Percentiles rank a stretch among this genome's conserved stretches.
Evolutionary conservation across 2,329 filamentous ascomycete genomes (phyloP).

Genomic region (Fusarium sp.): DNA sequence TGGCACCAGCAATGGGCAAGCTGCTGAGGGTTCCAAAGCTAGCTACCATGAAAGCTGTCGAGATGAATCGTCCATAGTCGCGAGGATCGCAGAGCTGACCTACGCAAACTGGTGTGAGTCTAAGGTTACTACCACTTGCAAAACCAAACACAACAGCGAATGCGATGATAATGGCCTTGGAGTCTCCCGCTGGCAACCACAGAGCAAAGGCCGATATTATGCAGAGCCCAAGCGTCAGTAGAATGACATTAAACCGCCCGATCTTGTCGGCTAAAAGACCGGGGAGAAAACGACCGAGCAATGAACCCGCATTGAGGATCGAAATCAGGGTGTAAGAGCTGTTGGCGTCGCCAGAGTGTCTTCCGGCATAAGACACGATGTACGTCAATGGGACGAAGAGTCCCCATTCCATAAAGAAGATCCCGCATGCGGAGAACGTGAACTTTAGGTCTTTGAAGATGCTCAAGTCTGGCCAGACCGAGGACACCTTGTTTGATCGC

Average conservation of each 20-base stretch:
- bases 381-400: slow-evolving; percentile 80
- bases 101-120: slow-evolving; percentile 80
- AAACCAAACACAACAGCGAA: slow-evolving; percentile 82
- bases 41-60: slow-evolving; percentile 80
- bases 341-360: slow-evolving; percentile 35
- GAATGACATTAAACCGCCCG: slow-evolving; percentile 84
- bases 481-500: slow-evolving; percentile 48
- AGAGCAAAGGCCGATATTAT: slow-evolving; percentile 68
- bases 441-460: slow-evolving; percentile 70
- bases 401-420: slow-evolving; percentile 77
- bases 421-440: slow-evolving; percentile 66
- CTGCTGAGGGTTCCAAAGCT: slow-evolving; percentile 71
- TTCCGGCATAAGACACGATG: slow-evolving; percentile 75
- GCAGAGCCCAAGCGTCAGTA: slow-evolving; percentile 68
- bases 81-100: slow-evolving; percentile 81
- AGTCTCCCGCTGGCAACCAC: slow-evolving; percentile 73
- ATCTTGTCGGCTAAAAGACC: slow-evolving; percentile 79
- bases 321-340: slow-evolving; percentile 77
- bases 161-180: slow-evolving; percentile 66
- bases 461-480: slow-evolving; percentile 65
- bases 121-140: slow-evolving; percentile 80
- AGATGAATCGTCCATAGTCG: slow-evolving; percentile 79
- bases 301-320: slow-evolving; percentile 81
- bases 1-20: slow-evolving; percentile 54
- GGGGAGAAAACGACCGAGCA: slow-evolving; percentile 79